phyloP scores from a whole-genome alignment of 1,284 basidiomycete genomes.

The Cystobasidium pallidum region DNA sequence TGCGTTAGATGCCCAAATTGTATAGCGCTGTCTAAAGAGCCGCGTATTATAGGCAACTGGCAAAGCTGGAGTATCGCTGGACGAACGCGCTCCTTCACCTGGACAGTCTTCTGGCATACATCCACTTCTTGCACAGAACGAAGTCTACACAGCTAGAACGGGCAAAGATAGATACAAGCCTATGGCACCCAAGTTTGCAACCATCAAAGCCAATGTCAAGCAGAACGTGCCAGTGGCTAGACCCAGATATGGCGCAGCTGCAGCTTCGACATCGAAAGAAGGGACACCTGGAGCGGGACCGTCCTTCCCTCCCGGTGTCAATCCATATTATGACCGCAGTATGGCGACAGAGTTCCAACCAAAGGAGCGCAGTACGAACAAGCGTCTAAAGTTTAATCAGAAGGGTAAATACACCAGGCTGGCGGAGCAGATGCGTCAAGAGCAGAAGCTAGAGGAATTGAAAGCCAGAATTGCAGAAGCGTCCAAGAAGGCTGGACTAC shows the following conservation, averaged over 20 bases:
- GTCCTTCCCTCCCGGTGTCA: constrained; percentile 43
- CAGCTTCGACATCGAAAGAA: constrained; percentile 39
- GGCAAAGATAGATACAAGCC: constrained; percentile 91
- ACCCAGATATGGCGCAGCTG: constrained; percentile 10
- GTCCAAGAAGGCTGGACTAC: constrained; percentile 87
- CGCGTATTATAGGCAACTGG: constrained; percentile 32
- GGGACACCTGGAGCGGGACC: constrained; percentile 23
- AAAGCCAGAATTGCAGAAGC: constrained; percentile 91
- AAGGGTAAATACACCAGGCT: constrained; percentile 87
- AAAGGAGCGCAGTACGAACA: constrained; percentile 62
- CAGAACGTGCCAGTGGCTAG: constrained; percentile 30
- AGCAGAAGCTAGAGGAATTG: constrained; percentile 74
- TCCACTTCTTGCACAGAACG: constrained; percentile 61
- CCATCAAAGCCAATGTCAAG: constrained; percentile 82
- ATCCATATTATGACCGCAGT: constrained; percentile 55
- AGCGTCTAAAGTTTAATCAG: constrained; percentile 74
- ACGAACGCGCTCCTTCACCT: constrained; percentile 52
- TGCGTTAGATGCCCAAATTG: no score
- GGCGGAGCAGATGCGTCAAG: constrained; percentile 81
- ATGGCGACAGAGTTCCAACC: constrained; percentile 69
- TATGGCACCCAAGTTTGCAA: constrained; percentile 95
- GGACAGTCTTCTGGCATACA: constrained; percentile 63
- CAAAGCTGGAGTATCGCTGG: constrained; percentile 21
- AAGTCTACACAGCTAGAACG: constrained; percentile 53
- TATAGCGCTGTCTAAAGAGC: not conserved